Evolutionary conservation across 257 asterid genomes (phyloP), one percentile per base, ranked within the genome.

Genomic region (Phtheirospermum japonicum): DNA sequence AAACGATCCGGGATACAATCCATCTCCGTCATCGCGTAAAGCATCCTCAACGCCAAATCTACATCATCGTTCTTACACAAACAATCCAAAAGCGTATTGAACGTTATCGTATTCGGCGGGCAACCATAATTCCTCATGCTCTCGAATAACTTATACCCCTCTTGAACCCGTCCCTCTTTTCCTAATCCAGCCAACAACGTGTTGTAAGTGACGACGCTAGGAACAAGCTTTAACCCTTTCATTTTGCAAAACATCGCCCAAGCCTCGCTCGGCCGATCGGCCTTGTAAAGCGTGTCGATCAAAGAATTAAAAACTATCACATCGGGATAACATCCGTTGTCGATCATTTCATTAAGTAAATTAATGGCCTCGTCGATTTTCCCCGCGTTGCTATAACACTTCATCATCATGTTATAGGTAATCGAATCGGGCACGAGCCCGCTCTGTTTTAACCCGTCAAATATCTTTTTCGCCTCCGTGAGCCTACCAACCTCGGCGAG

Each of bases 161-260:
- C 93, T 72, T 69, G 76, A 68, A 80, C 81, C 71, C 77, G 80
- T 45, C 98, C 96, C 77, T 86, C 93, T 78, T 84, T 92, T 7
- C 90, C 81, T 62, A 92, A 60, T 66, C 98, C 98, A 79, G 97
- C 87, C 75, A 92, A 79, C 55, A 92, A 67, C 2, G 97, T 91
- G 77, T 92, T 92, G 80, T 92, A 92, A 9, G 98, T 92, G 77
- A 92, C 98, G n/a, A 92, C 95, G 1, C 87, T 79, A 34, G 98
- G 98, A 68, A 67, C 77, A 62, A 88, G 85, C 42, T 78, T 83
- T 82, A 88, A 65, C 56, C 81, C 93, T 83, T 86, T 83, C 90
- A 92, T 84, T 75, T 75, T 80, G 71, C 68, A 18, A 64, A 86
- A 92, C 83, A 82, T 61, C 39, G 75, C 78, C 98, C 97, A 92